Conservation (phyloP, 2,329 filamentous ascomycete genomes). For the Ceratocystis cacaofunesta region DNA sequence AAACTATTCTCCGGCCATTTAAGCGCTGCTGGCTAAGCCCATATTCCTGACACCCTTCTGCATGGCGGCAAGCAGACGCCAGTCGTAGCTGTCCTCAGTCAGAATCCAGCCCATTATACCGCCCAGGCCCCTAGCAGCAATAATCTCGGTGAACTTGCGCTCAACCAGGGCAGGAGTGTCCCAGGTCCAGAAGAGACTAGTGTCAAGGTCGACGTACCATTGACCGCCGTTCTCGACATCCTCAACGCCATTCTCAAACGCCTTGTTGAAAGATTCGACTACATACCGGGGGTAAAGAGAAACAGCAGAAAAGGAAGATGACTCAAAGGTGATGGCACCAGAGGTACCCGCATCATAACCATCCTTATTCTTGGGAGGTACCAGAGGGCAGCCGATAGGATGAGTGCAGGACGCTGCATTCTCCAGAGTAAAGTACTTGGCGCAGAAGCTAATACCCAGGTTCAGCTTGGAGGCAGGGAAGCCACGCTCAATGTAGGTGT, state of each 20-base stretch:
- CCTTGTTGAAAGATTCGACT: neutral
- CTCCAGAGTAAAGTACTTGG: slow-evolving; percentile 45
- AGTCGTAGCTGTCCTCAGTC: slow-evolving; percentile 41
- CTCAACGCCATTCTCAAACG: slow-evolving; percentile 23
- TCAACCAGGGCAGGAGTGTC: slow-evolving; percentile 47
- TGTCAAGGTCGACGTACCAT: slow-evolving; percentile 49
- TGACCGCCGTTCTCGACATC: slow-evolving; percentile 46
- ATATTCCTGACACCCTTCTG: neutral
- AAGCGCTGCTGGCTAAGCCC: neutral
- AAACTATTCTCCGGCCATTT: too few relatives aligned
- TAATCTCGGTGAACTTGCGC: slow-evolving; percentile 46
- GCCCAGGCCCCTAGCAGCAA: slow-evolving; percentile 41
- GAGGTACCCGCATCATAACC: neutral
- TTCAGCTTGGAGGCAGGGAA: slow-evolving; percentile 36
- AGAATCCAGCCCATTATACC: slow-evolving; percentile 67
- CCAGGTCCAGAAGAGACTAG: slow-evolving; percentile 58
- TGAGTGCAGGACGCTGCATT: slow-evolving; percentile 26
- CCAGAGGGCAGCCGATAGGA: slow-evolving; percentile 39
- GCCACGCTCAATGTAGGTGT: slow-evolving; percentile 33
- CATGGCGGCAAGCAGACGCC: neutral
- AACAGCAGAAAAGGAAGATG: neutral
- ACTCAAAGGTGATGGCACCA: neutral
- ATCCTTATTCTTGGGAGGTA: slow-evolving; percentile 34
- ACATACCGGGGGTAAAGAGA: neutral
- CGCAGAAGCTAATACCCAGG: slow-evolving; percentile 50